Evolutionary conservation across 306 rosid species (phyloP).

Genomic region (Sicyos baderoa): DNA sequence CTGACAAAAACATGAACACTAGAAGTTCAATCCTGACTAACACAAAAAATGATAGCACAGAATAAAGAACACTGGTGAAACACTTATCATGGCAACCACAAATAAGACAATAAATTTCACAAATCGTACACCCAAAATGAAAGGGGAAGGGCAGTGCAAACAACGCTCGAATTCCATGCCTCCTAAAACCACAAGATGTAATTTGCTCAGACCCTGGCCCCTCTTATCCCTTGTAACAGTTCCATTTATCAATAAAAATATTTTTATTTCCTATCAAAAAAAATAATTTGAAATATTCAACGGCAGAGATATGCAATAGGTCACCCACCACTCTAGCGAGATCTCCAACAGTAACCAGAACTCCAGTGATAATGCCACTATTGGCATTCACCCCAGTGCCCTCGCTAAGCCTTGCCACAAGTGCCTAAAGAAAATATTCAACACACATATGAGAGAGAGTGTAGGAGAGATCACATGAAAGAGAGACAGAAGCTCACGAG

Average conservation of each 20-base stretch:
- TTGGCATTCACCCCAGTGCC: slow-evolving; percentile 51
- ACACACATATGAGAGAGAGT: not conserved
- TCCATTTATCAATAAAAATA: too few species aligned
- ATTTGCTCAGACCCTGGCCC: not conserved
- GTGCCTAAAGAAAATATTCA: slow-evolving; percentile 51
- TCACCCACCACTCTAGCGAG: slow-evolving; percentile 98
- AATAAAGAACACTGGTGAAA: not conserved
- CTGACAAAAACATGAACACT: too few species aligned
- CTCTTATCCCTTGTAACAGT: too few species aligned
- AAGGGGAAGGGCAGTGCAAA: not conserved
- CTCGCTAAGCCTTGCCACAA: slow-evolving; percentile 76
- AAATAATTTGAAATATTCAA: not conserved
- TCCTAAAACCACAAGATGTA: not conserved
- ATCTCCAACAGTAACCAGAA: slow-evolving; percentile 96
- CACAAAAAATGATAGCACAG: too few species aligned
- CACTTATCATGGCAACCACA: not conserved
- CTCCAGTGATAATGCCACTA: slow-evolving; percentile 87
- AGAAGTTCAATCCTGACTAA: too few species aligned
- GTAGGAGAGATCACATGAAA: not conserved
- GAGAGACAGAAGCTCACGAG: slow-evolving; percentile 8
- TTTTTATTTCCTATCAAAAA: too few species aligned
- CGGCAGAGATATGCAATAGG: slow-evolving; percentile 16
- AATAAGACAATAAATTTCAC: not conserved
- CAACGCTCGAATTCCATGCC: not conserved
- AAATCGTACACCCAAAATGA: not conserved